A percentile compares a stretch with the other conserved stretches of the same genome.
Evolutionary conservation across 1,284 basidiomycete species (phyloP).

Genomic region (Malassezia pachydermatis): DNA sequence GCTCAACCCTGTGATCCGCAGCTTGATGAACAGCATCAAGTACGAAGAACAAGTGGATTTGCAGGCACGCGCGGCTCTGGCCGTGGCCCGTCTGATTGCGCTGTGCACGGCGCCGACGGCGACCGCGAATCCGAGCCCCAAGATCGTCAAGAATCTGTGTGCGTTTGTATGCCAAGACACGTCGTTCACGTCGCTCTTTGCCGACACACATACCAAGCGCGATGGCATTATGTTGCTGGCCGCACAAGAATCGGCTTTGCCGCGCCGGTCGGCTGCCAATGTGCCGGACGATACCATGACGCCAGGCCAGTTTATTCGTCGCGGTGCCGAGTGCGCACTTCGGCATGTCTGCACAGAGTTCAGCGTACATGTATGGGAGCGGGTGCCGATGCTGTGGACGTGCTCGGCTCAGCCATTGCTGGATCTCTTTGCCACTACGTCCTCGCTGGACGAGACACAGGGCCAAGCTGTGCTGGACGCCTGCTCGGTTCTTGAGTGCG

Average conservation of each 20-base stretch:
- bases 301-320: conserved; percentile 52
- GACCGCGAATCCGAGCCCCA: conserved; percentile 61
- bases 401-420: conserved; percentile 72
- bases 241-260: conserved; percentile 33
- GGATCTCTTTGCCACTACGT: conserved; percentile 53
- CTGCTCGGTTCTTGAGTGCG: conserved; percentile 74
- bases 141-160: conserved; percentile 94
- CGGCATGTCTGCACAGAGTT: conserved; percentile 68
- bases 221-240: conserved; percentile 70
- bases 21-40: conserved; percentile 94
- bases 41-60: conserved; percentile 71
- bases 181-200: conserved; percentile 78
- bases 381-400: conserved; percentile 84
- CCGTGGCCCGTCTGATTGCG: conserved; percentile 76
- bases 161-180: conserved; percentile 83
- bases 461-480: conserved; percentile 91
- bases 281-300: conserved; percentile 12
- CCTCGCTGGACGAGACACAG: conserved; percentile 28
- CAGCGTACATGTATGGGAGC: conserved; percentile 61
- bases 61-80: conserved; percentile 75
- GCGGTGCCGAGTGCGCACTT: conserved; percentile 79
- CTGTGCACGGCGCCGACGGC: conserved; percentile 63
- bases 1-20: conserved; percentile 90
- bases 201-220: conserved; percentile 55
- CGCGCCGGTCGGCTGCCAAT: conserved; percentile 12